phyloP scores from a whole-genome alignment of 495 filamentous ascomycete genomes.

The Aspergillus diversus region DNA sequence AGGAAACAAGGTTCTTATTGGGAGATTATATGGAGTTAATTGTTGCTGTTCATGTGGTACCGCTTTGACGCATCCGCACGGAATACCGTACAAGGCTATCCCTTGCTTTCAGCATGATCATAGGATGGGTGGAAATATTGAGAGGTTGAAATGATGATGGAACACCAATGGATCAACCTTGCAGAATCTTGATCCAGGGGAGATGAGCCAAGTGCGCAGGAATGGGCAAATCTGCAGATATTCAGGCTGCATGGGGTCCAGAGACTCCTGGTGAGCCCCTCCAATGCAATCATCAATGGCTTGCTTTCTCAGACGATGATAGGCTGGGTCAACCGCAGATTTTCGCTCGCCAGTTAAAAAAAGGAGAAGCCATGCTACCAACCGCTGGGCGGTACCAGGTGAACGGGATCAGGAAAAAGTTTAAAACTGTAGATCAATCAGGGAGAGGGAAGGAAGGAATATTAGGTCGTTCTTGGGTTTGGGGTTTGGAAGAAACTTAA shows the following conservation, averaged over 20 bases:
- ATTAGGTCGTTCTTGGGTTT: constrained; percentile 11
- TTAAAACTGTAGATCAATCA: constrained; percentile 24
- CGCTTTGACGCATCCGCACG: constrained; percentile 6
- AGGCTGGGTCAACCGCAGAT: background rate
- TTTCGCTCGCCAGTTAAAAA: background rate
- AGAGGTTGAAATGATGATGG: background rate
- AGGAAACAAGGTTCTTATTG: too few species aligned
- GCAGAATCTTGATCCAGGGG: constrained; percentile 16
- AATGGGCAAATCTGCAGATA: background rate
- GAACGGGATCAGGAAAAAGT: constrained; percentile 26
- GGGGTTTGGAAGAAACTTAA: background rate
- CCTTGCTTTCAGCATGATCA: constrained; percentile 26
- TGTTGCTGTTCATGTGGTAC: background rate
- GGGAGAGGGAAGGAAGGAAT: constrained; percentile 2
- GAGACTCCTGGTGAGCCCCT: too few species aligned
- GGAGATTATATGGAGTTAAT: background rate
- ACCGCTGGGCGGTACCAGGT: constrained; percentile 24
- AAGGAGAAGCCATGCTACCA: constrained; percentile 17
- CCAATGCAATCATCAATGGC: too few species aligned
- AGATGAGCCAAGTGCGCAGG: background rate
- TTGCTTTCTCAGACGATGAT: background rate
- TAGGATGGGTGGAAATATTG: background rate
- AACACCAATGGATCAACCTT: constrained; percentile 8
- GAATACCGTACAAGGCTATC: constrained; percentile 24
- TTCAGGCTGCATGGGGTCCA: too few species aligned